These are phyloP conservation scores for Monosporascus sp. DNA, from an alignment of 2,329 filamentous ascomycete genomes.

Conservation along the genomic window DNA sequence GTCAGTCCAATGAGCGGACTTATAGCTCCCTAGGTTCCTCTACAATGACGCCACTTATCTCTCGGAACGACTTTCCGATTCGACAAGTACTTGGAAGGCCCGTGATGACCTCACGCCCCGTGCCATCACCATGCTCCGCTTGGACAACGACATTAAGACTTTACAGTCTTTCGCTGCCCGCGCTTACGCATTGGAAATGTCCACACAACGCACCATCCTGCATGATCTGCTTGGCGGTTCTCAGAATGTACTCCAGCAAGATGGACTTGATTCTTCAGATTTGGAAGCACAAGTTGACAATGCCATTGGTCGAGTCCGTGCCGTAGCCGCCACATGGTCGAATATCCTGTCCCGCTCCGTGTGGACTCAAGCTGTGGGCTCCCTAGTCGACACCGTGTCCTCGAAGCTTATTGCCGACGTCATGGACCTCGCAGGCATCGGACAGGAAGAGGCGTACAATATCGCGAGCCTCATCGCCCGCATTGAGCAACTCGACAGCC, in stretches of 20 bases:
- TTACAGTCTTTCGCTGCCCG: conserved; percentile 56
- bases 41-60: conserved; percentile 65
- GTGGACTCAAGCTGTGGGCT: conserved; percentile 58
- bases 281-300: conserved; percentile 39
- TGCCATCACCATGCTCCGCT: conserved; percentile 49
- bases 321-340: conserved; percentile 52
- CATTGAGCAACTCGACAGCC: conserved; percentile 53
- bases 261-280: conserved; percentile 42
- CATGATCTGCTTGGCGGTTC: conserved; percentile 56
- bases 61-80: conserved; percentile 49
- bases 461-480: conserved; percentile 54
- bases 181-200: conserved; percentile 57
- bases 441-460: conserved; percentile 59
- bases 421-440: conserved; percentile 55
- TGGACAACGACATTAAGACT: conserved; percentile 56
- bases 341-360: conserved; percentile 53
- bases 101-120: conserved; percentile 46
- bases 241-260: conserved; percentile 55
- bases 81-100: conserved; percentile 46
- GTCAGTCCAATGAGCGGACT: not conserved
- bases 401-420: conserved; percentile 57
- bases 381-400: conserved; percentile 53
- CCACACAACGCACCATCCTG: conserved; percentile 55
- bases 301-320: conserved; percentile 47
- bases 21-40: conserved; percentile 45